Conservation (phyloP, 345 rosid species). For the Corchorus olitorius region DNA sequence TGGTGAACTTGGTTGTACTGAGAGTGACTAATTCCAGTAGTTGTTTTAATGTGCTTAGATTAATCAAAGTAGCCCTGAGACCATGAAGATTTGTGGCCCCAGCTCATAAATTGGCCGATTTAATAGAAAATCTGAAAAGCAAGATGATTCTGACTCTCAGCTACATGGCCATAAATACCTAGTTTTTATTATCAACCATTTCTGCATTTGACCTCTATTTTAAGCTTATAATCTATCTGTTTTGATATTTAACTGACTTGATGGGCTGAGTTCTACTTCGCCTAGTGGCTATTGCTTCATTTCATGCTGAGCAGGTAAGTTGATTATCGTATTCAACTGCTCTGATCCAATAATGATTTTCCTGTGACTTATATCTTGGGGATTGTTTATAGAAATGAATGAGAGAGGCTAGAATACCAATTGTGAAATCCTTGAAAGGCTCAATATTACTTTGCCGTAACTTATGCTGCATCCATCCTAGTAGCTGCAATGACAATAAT, state of each 20-base stretch:
- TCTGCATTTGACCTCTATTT: neutral
- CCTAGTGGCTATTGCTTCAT: neutral
- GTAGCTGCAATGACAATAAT: conserved; percentile 61
- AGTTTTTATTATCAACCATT: neutral
- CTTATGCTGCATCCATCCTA: conserved; percentile 80
- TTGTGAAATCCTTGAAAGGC: conserved; percentile 56
- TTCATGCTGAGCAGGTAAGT: neutral
- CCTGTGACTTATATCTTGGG: neutral
- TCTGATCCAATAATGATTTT: conserved; percentile 12
- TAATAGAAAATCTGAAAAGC: conserved; percentile 17
- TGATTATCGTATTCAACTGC: conserved; percentile 4
- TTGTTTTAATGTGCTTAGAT: neutral
- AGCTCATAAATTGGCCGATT: neutral
- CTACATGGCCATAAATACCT: neutral
- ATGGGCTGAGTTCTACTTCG: neutral
- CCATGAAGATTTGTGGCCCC: conserved; percentile 18
- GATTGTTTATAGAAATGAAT: conserved; percentile 20
- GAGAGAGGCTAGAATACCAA: conserved; percentile 52
- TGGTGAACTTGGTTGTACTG: conserved; percentile 15
- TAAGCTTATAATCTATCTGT: neutral
- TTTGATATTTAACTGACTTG: neutral
- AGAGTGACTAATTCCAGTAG: conserved; percentile 19
- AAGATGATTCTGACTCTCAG: conserved; percentile 16
- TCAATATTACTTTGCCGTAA: conserved; percentile 49
- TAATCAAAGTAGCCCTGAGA: conserved; percentile 1